Evolutionary conservation across 169 alveolate species (phyloP), one percentile per base, ranked within the genome.

Genomic region (Cryptosporidium tyzzeri): DNA sequence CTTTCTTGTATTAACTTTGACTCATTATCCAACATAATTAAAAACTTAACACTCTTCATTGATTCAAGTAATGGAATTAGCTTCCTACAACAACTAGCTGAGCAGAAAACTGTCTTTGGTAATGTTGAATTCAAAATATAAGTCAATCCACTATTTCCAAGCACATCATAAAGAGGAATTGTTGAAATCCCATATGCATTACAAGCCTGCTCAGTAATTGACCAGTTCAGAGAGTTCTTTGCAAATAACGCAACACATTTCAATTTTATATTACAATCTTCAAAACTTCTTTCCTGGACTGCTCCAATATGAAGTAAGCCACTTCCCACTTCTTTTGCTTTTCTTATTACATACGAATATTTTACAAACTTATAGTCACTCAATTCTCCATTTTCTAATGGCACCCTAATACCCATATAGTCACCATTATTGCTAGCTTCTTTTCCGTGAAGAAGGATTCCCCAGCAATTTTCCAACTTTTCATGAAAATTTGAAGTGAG

Each of bases 171-270:
- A 33, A 93, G 91, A 2, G 95, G 94, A 4, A 91, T 85, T 2
- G 93, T 59, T 18, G 93, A 85, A n/a, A 92, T 53, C 18, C 85
- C 44, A 26, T 85, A 87, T 41, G 85, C 75, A 80, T 91, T 84
- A 50, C 93, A 91, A 7, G 93, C 93, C 14, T 91, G 84, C 69
- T 93, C 94, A 1, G 91, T 67, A n/a, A 93, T 84, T 14, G 91
- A 74, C 94, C 94, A 93, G 68, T 93, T 94, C n/a, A 70, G 45
- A 41, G 94, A 69, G 62, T 92, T 92, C 67, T 80, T 80, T 7
- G 80, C 33, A 59, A 80, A 80, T 6, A 80, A 18, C 16, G 89
- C 80, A 41, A 80, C 69, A 41, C 80, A 80, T 41, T 53, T 80
- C 14, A 80, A 48, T 39, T 80, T 80, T 8, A 62, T 59, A 8